phyloP scores from a whole-genome alignment of 768 basidiomycete genomes.

The Agrocybe chaxingu region DNA sequence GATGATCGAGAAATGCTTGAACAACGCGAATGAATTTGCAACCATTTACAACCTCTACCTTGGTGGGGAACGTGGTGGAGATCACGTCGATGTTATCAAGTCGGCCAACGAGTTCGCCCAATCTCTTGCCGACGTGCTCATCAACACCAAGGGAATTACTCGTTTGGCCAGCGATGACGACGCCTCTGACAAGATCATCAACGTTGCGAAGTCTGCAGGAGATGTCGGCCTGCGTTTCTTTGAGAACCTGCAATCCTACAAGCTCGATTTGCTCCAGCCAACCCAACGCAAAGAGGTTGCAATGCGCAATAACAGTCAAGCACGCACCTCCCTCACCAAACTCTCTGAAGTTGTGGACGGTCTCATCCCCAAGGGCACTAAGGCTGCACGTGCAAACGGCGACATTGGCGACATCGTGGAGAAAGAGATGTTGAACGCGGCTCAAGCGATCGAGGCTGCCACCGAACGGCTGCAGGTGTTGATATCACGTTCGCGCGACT shows the following conservation, averaged over 20 bases:
- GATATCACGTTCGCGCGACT: constrained; percentile 88
- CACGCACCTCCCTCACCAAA: constrained; percentile 76
- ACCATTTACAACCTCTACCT: constrained; percentile 91
- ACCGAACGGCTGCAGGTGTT: constrained; percentile 88
- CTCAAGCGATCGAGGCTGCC: constrained; percentile 89
- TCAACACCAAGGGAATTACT: constrained; percentile 94
- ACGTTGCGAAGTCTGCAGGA: constrained; percentile 80
- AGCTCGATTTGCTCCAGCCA: constrained; percentile 76
- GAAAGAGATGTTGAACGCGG: constrained; percentile 92
- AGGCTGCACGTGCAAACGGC: constrained; percentile 76
- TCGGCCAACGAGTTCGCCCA: constrained; percentile 96
- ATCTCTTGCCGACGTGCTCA: constrained; percentile 84
- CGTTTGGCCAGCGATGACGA: constrained; percentile 90
- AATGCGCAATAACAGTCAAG: constrained; percentile 85
- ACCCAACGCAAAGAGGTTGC: constrained; percentile 81
- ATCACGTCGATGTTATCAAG: constrained; percentile 97
- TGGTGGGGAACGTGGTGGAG: constrained; percentile 82
- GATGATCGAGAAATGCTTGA: constrained; percentile 96
- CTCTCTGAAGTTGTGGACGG: constrained; percentile 86
- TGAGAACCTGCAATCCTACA: constrained; percentile 94
- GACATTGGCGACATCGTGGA: constrained; percentile 96
- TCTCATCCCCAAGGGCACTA: constrained; percentile 80
- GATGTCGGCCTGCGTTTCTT: constrained; percentile 90
- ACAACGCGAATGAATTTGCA: constrained; percentile 95
- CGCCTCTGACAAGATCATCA: constrained; percentile 85